These are phyloP conservation scores for Thyridium curvatum DNA, from an alignment of 2,329 filamentous ascomycete genomes.

Conservation along the genomic window DNA sequence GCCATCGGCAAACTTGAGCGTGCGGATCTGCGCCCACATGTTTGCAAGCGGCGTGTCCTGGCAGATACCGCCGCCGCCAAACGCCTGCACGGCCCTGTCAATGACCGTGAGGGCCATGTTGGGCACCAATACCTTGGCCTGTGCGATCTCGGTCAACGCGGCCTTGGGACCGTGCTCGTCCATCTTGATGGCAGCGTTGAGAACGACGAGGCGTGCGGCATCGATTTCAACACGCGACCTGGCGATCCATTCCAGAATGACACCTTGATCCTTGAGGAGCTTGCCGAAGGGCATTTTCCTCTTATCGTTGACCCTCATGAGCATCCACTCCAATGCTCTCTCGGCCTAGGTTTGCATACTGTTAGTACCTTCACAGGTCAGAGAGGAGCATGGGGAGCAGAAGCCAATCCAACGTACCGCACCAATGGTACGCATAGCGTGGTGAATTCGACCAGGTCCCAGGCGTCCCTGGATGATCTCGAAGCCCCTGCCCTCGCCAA, in stretches of 20 bases:
- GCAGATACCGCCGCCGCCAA: slow-evolving; percentile 82
- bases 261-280: slow-evolving; percentile 79
- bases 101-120: slow-evolving; percentile 78
- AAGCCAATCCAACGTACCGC: slow-evolving; percentile 43
- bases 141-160: slow-evolving; percentile 85
- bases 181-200: slow-evolving; percentile 94
- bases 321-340: slow-evolving; percentile 87
- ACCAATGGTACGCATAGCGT: slow-evolving; percentile 93
- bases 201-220: slow-evolving; percentile 78
- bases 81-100: slow-evolving; percentile 89
- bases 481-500: slow-evolving; percentile 90
- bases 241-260: slow-evolving; percentile 92
- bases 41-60: slow-evolving; percentile 89
- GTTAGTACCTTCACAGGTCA: background rate
- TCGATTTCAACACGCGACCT: slow-evolving; percentile 92
- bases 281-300: slow-evolving; percentile 89
- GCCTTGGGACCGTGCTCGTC: slow-evolving; percentile 84
- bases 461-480: slow-evolving; percentile 98
- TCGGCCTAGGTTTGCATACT: slow-evolving; percentile 56
- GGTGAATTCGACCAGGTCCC: slow-evolving; percentile 92
- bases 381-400: background rate
- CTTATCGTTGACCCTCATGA: slow-evolving; percentile 89
- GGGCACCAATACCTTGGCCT: slow-evolving; percentile 91
- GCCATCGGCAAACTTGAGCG: slow-evolving; percentile 81
- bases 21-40: slow-evolving; percentile 77